These are phyloP conservation scores for Fonsecaea pedrosoi DNA, from an alignment of 2,329 filamentous ascomycete species.

Conservation along the genomic window DNA sequence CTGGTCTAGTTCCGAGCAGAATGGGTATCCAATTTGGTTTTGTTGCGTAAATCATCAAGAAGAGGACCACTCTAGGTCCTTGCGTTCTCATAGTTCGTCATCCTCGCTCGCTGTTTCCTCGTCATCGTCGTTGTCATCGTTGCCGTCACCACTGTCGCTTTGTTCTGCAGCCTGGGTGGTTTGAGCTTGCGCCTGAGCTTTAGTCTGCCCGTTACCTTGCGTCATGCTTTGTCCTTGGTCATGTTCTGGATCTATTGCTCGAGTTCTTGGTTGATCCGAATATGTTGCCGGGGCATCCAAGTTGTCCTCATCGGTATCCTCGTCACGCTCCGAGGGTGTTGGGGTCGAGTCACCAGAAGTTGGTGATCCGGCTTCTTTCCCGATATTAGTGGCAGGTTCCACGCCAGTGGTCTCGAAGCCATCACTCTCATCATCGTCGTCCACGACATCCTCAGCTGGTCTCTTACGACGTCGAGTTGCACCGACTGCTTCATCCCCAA, in stretches of 20 bases:
- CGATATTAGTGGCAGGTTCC: conserved; percentile 17
- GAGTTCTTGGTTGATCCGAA: conserved; percentile 19
- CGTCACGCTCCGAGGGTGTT: conserved; percentile 16
- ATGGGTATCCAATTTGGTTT: conserved; percentile 9
- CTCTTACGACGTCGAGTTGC: conserved; percentile 31
- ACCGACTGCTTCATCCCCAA: conserved; percentile 42
- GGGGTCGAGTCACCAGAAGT: conserved; percentile 22
- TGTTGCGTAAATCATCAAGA: background rate
- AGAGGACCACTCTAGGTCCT: background rate
- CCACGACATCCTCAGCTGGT: conserved; percentile 27
- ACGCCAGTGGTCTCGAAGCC: conserved; percentile 36
- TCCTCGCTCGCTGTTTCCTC: conserved; percentile 40
- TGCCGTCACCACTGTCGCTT: background rate
- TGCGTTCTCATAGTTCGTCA: conserved; percentile 36
- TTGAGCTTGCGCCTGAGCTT: background rate
- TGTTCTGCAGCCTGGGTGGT: background rate
- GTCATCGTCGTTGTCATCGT: conserved; percentile 39
- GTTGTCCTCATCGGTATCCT: conserved; percentile 32
- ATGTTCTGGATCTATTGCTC: conserved; percentile 5
- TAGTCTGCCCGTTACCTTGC: background rate
- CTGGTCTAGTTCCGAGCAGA: background rate
- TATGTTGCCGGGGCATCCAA: conserved; percentile 14
- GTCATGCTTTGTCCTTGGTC: conserved; percentile 2
- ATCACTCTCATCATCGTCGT: conserved; percentile 36
- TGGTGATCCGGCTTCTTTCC: conserved; percentile 18